These are phyloP conservation scores for Trifolium fragiferum DNA, from an alignment of 306 rosid species.

Conservation along the genomic window DNA sequence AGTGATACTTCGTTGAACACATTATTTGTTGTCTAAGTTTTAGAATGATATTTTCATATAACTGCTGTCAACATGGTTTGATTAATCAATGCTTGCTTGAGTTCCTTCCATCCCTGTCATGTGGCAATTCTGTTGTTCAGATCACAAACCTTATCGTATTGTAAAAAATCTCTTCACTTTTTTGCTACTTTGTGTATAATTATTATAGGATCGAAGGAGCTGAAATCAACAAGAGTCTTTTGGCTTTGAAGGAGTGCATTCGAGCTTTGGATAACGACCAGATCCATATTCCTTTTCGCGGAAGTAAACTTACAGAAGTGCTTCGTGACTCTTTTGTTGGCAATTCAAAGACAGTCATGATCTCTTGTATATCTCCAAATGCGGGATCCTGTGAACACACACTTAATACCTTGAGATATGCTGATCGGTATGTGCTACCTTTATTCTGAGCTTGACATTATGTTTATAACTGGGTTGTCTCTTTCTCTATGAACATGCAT, in stretches of 20 bases:
- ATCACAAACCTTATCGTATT: not conserved
- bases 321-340: slow-evolving; percentile 99
- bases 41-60: not conserved
- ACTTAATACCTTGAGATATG: slow-evolving; percentile 95
- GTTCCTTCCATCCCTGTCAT: not conserved
- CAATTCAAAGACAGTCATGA: slow-evolving; percentile 95
- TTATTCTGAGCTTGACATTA: slow-evolving; percentile 32
- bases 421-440: slow-evolving; percentile 71
- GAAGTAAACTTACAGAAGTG: slow-evolving; percentile 99
- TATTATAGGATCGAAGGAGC: slow-evolving; percentile 91
- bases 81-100: not conserved
- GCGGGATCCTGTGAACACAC: slow-evolving; percentile 98
- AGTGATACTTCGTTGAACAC: not conserved
- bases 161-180: slow-evolving; percentile 14
- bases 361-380: slow-evolving; percentile 98
- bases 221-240: slow-evolving; percentile 95
- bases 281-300: slow-evolving; percentile 96
- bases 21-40: not conserved
- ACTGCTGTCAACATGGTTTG: slow-evolving; percentile 1
- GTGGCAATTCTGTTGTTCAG: slow-evolving; percentile 18
- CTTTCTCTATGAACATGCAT: slow-evolving; percentile 8
- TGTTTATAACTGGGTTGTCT: slow-evolving; percentile 10
- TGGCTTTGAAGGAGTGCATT: slow-evolving; percentile 97
- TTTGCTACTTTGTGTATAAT: slow-evolving; percentile 15
- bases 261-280: slow-evolving; percentile 99